Conservation (phyloP, 768 basidiomycete genomes). For the Gymnopilus junonius region DNA sequence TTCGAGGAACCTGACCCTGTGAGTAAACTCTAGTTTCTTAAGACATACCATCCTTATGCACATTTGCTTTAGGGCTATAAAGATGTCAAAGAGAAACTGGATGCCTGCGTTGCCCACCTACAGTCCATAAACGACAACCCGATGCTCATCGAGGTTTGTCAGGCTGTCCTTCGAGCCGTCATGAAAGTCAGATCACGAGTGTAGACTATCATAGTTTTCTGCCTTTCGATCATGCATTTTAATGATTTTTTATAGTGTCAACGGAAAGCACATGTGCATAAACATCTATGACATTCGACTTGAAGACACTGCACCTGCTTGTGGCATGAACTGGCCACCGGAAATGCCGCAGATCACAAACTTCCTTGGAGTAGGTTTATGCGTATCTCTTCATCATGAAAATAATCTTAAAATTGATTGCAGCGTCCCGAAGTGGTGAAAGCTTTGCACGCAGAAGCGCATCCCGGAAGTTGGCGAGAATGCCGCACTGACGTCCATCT, state of each 20-base stretch:
- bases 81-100: constrained; percentile 56
- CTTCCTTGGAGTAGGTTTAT: constrained; percentile 75
- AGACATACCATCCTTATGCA: background rate
- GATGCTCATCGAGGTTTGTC: constrained; percentile 61
- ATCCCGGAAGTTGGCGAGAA: constrained; percentile 86
- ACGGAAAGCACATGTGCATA: constrained; percentile 77
- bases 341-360: constrained; percentile 75
- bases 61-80: constrained; percentile 58
- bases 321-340: constrained; percentile 98
- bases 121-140: constrained; percentile 57
- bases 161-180: constrained; percentile 53
- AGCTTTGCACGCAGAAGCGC: constrained; percentile 81
- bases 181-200: constrained; percentile 43
- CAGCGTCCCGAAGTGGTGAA: constrained; percentile 81
- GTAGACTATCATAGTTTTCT: constrained; percentile 28
- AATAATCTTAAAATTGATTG: constrained; percentile 2
- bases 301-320: constrained; percentile 84
- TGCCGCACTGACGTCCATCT: constrained; percentile 71
- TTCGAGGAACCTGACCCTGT: constrained; percentile 76
- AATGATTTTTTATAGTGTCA: constrained; percentile 46
- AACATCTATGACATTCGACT: constrained; percentile 95
- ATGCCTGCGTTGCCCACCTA: constrained; percentile 58
- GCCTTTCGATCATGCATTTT: background rate
- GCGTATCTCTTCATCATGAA: background rate
- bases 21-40: constrained; percentile 19